Percentiles rank a stretch among this genome's conserved stretches.
phyloP scores from a whole-genome alignment of 2,329 filamentous ascomycete species.

The Rhytidhysteron rufulum region DNA sequence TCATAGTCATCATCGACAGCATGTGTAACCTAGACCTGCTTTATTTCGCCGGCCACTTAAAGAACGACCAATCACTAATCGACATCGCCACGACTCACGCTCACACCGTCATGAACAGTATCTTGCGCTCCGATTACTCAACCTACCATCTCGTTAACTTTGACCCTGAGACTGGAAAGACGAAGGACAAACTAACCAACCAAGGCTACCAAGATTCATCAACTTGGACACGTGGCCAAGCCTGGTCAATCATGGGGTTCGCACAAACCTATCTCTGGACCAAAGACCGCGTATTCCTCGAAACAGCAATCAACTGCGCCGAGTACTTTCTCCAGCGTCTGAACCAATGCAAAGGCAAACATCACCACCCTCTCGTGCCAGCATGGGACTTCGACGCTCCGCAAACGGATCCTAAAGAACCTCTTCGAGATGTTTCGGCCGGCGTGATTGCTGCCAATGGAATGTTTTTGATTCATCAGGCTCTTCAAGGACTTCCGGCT shows the following conservation, averaged over 20 bases:
- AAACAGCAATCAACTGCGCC: conserved; percentile 43
- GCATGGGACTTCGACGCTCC: too few relatives aligned
- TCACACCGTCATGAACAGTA: conserved; percentile 31
- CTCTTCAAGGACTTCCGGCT: too few relatives aligned
- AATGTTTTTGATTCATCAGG: too few relatives aligned
- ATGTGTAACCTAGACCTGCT: conserved; percentile 41
- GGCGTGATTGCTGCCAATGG: too few relatives aligned
- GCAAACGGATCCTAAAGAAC: too few relatives aligned
- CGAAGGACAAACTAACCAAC: conserved; percentile 48
- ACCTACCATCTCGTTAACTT: conserved; percentile 47
- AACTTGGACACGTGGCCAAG: conserved; percentile 48
- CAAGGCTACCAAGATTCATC: conserved; percentile 45
- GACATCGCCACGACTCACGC: conserved; percentile 39
- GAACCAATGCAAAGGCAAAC: conserved; percentile 26
- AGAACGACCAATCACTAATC: conserved; percentile 24
- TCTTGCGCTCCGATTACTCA: conserved; percentile 32
- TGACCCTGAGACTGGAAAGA: conserved; percentile 37
- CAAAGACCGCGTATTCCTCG: conserved; percentile 37
- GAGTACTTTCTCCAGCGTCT: conserved; percentile 46
- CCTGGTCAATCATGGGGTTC: conserved; percentile 49
- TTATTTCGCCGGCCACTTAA: conserved; percentile 32
- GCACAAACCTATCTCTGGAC: conserved; percentile 49
- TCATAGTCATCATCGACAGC: conserved; percentile 43
- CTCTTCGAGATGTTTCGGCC: too few relatives aligned
- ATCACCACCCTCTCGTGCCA: conserved; percentile 21